Percentiles rank a stretch among this genome's conserved stretches.
These are phyloP conservation scores for Asparagopsis taxiformis DNA, from an alignment of 31 red algal genomes.

Conservation along the genomic window DNA sequence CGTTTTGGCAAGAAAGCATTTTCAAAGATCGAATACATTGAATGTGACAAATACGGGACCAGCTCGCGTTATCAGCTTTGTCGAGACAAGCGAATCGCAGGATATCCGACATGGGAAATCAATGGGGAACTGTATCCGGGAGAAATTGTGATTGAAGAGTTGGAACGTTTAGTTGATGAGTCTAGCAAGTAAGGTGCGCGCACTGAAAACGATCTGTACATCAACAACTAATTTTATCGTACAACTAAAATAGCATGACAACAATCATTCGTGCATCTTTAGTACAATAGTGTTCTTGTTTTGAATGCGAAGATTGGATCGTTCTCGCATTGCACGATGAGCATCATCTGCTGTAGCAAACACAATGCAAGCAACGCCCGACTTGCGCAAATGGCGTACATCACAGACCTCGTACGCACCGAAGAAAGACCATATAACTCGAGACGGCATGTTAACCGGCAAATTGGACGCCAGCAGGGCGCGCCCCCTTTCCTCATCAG, in stretches of 20 bases:
- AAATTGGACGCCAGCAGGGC: constrained; percentile 47
- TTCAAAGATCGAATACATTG: constrained; percentile 73
- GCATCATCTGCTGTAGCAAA: constrained; percentile 45
- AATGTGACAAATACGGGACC: constrained; percentile 80
- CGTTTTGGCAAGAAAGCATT: constrained; percentile 82
- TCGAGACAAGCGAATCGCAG: constrained; percentile 78
- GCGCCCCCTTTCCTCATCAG: constrained; percentile 35
- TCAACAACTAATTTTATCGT: not conserved
- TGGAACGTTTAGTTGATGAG: constrained; percentile 55
- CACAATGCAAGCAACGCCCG: constrained; percentile 43
- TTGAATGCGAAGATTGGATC: constrained; percentile 45
- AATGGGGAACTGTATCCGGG: constrained; percentile 85
- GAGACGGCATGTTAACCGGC: constrained; percentile 13
- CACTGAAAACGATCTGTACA: too few relatives aligned
- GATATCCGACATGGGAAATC: constrained; percentile 96
- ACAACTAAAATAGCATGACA: not conserved
- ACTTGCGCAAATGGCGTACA: constrained; percentile 38
- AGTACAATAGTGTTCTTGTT: constrained; percentile 28
- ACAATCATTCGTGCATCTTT: constrained; percentile 39
- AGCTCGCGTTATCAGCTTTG: constrained; percentile 69
- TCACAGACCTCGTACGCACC: constrained; percentile 39
- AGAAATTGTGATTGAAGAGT: constrained; percentile 64
- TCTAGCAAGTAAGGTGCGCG: constrained; percentile 17
- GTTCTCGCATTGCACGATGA: constrained; percentile 39
- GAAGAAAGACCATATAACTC: constrained; percentile 61